These are phyloP conservation scores for Rhizopus stolonifer DNA, from an alignment of 371 early-diverging fungal genomes.

Conservation along the genomic window DNA sequence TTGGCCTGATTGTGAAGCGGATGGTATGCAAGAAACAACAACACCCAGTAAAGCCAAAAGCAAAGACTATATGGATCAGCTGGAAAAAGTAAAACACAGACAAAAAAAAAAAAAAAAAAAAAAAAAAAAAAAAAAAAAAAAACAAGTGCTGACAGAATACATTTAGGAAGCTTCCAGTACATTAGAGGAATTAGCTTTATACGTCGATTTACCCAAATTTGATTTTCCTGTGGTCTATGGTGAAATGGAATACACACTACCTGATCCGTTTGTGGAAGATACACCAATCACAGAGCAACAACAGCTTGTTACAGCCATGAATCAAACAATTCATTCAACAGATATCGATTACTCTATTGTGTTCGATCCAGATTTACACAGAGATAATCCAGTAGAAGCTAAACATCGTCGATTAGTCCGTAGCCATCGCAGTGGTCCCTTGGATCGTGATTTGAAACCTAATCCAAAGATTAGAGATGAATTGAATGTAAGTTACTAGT, in stretches of 20 bases:
- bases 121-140: too few species aligned
- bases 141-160: not conserved
- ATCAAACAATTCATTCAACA: slow-evolving; percentile 20
- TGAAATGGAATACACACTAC: slow-evolving; percentile 58
- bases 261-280: slow-evolving; percentile 20
- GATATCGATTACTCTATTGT: slow-evolving; percentile 40
- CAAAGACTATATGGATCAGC: slow-evolving; percentile 75
- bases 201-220: slow-evolving; percentile 89
- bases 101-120: too few species aligned
- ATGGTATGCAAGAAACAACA: slow-evolving; percentile 51
- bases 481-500: slow-evolving; percentile 64
- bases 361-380: slow-evolving; percentile 69
- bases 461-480: slow-evolving; percentile 93
- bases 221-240: slow-evolving; percentile 92
- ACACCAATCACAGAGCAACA: slow-evolving; percentile 6
- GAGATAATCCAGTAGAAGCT: slow-evolving; percentile 93
- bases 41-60: slow-evolving; percentile 62
- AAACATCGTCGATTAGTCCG: slow-evolving; percentile 93
- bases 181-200: slow-evolving; percentile 67
- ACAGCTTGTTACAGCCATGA: slow-evolving; percentile 33
- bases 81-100: slow-evolving; percentile 83
- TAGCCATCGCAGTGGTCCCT: slow-evolving; percentile 84
- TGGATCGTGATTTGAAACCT: slow-evolving; percentile 94
- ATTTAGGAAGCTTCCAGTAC: slow-evolving; percentile 51
- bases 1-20: slow-evolving; percentile 69